A percentile compares a stretch with the other conserved stretches of the same genome.
Conservation (phyloP, 495 filamentous ascomycete species). For the Saxophila tyrrhenica region DNA sequence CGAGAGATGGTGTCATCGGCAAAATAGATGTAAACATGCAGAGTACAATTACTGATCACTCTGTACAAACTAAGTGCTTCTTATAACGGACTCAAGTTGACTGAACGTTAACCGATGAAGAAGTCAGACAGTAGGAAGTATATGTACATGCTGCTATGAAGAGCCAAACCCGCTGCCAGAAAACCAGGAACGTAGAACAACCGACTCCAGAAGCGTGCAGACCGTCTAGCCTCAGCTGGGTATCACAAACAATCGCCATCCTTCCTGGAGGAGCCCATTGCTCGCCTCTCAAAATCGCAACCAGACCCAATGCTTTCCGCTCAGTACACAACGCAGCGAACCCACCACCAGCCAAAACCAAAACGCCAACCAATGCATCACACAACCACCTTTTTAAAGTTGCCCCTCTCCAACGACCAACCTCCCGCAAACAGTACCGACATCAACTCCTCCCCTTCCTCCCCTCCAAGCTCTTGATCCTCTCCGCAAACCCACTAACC, state of each 20-base stretch:
- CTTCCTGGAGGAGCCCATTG: not conserved
- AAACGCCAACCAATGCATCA: not conserved
- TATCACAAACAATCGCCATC: not conserved
- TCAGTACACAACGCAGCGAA: not conserved
- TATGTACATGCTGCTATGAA: too few species aligned
- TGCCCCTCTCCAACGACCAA: not conserved
- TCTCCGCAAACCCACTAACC: slow-evolving; percentile 12
- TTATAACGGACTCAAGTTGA: too few species aligned
- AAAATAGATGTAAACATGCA: too few species aligned
- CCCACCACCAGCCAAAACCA: not conserved
- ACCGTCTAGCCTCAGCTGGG: not conserved
- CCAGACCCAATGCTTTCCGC: not conserved
- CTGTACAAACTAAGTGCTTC: too few species aligned
- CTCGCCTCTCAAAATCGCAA: too few species aligned
- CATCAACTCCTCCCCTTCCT: not conserved
- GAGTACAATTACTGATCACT: too few species aligned
- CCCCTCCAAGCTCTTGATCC: slow-evolving; percentile 10
- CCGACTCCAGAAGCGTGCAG: not conserved
- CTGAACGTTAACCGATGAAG: too few species aligned
- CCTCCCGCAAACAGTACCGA: not conserved
- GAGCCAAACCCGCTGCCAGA: too few species aligned
- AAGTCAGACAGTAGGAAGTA: too few species aligned
- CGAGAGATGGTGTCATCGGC: not conserved
- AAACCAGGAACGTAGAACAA: not conserved
- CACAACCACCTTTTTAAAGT: not conserved